Percentiles rank a stretch among this genome's conserved stretches.
Conservation (phyloP, 805 yeast genomes). For the Candida ficus region DNA sequence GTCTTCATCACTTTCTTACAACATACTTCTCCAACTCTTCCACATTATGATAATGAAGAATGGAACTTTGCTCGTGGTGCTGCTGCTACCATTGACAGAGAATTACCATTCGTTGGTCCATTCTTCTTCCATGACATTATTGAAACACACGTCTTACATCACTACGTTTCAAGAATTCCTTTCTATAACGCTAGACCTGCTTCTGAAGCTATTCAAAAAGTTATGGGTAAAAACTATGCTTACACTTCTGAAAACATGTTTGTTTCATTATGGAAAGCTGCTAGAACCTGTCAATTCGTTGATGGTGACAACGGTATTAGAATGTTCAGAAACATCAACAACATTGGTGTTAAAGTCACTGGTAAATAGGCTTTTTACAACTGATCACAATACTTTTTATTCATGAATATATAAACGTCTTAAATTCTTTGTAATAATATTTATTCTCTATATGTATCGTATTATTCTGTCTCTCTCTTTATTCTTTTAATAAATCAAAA, state of each 20-base stretch:
- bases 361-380: conserved; percentile 1
- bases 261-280: conserved; percentile 55
- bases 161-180: conserved; percentile 78
- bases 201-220: conserved; percentile 71
- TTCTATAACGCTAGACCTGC: conserved; percentile 84
- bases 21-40: conserved; percentile 74
- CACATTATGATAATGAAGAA: conserved; percentile 69
- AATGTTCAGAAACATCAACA: conserved; percentile 74
- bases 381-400: no score
- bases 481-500: conserved; percentile 8
- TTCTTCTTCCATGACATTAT: conserved; percentile 83
- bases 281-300: conserved; percentile 65
- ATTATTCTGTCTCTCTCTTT: no score
- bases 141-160: conserved; percentile 88
- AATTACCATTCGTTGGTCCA: conserved; percentile 75
- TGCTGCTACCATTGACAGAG: conserved; percentile 82
- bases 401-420: neutral
- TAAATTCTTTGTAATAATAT: neutral
- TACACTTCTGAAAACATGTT: conserved; percentile 70
- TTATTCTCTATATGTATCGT: no score
- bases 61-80: conserved; percentile 92
- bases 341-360: conserved; percentile 38
- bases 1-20: conserved; percentile 83
- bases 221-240: conserved; percentile 79
- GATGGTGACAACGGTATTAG: conserved; percentile 65